Evolutionary conservation across 2,329 filamentous ascomycete species (phyloP), one percentile per base, ranked within the genome.

Genomic region (Fusarium coicis): DNA sequence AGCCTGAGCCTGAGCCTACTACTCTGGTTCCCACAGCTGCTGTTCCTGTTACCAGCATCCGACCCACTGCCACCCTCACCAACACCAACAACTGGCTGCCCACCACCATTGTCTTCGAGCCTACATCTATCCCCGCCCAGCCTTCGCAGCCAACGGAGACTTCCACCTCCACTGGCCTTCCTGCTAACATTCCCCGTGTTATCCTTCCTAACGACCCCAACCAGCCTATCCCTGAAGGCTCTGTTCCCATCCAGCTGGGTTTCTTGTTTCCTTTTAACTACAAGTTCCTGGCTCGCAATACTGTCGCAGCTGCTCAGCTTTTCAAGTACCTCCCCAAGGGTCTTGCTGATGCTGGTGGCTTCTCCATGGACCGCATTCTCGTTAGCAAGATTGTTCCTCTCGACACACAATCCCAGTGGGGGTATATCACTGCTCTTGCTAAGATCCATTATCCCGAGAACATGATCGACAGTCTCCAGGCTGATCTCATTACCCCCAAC

Each of bases 231-330:
- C 93, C 93, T 0, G 83, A 86, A 7, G 93, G 93, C 74, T 90
- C 89, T 2, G 90, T 89, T 8, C 83, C 93, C 75, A 92, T 97
- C 75, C 94, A 97, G 80, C 88, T 98, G 71, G 96, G 93, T 39
- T 98, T 98, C 87, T 85, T 90, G 58, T 92, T 91, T 78, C 88
- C 89, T 3, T 87, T 97, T 75, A 96, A 97, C 84, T 99, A 96
- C 81, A 84, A 88, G 14, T 97, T 97, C 79, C 93, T 98, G 34
- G 91, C 92, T 16, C 85, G 85, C 28, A 90, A 92, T 70, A 86
- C 90, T 19, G 87, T 92, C 72, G 93, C 95, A 23, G 93, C 94
- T 10, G 90, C 90, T 43, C 96, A 98, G 82, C 93, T 99, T 78
- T 97, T 98, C 85, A 84, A 89, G 59, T 93, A 90, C 73, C 85